Evolutionary conservation across 805 yeast species (phyloP), one percentile per base, ranked within the genome.

Genomic region (Pachysolen tannophilus): DNA sequence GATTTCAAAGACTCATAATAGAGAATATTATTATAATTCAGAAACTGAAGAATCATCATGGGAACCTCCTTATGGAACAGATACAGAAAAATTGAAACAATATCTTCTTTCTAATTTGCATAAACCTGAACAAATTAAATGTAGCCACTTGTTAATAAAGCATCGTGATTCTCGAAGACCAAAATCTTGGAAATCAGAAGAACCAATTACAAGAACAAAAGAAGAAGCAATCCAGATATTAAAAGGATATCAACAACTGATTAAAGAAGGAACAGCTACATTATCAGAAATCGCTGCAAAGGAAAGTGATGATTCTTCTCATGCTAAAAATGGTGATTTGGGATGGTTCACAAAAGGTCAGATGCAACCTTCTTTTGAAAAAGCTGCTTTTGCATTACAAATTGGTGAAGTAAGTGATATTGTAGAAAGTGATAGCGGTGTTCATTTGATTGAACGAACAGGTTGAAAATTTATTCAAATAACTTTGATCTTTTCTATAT

Each of bases 291-390:
- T 92, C 40, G 97, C 97, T 1, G 53, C 65, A 25, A 76, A 86
- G 2, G 92, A 85, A 54, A 80, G 94, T 43, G 98, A 90, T 54
- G 87, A 97, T 57, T 73, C 83, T 13, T 81, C 94, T 8, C 94
- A 82, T 49, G 65, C 81, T 31, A 78, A 83, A 50, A 86, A 87
- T 15, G 98, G 98, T 30, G 98, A 92, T 55, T 66, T 92, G 48
- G 97, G 98, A 0, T 76, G 62, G 51, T 92, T 92, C 52, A 85
- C 82, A 17, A 76, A 69, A 41, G 96, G 96, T 26, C 87, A 81
- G 48, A 92, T 92, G 98, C 97, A 92, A 58, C 95, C 95, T 24
- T 62, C 81, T 39, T 92, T 92, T 52, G 98, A 92, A 58, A 78
- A 78, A 40, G 94, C 92, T 2, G 79, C 95, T 2, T 90, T 82